phyloP scores from a whole-genome alignment of 176 grass and related monocot genomes.

The Raddia distichophylla region DNA sequence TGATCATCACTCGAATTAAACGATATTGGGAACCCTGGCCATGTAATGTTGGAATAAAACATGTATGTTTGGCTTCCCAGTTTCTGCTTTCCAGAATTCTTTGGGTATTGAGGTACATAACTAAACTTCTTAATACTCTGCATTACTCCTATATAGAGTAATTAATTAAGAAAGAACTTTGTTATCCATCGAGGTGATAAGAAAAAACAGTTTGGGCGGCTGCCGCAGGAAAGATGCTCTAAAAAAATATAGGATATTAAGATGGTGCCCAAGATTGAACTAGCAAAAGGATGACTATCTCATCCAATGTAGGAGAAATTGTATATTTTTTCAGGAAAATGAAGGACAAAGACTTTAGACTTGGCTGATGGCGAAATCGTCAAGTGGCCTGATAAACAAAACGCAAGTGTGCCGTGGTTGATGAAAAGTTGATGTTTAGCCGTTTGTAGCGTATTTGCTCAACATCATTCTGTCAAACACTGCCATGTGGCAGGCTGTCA shows the following conservation, averaged over 20 bases:
- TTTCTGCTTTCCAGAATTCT: background rate
- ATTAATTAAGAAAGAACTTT: background rate
- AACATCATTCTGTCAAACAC: slow-evolving; percentile 15
- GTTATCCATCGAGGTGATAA: background rate
- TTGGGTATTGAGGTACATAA: background rate
- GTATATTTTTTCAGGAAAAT: background rate
- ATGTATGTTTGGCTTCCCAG: too few relatives aligned
- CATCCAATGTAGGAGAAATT: background rate
- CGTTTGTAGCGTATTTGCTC: slow-evolving; percentile 22
- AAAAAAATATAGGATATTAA: background rate
- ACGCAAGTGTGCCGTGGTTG: slow-evolving; percentile 25
- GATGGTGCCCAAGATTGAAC: slow-evolving; percentile 4
- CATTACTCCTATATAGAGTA: too few relatives aligned
- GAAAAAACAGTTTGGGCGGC: slow-evolving; percentile 15
- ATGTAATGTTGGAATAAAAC: too few relatives aligned
- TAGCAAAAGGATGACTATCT: slow-evolving; percentile 9
- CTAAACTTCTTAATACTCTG: too few relatives aligned
- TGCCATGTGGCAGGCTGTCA: slow-evolving; percentile 41
- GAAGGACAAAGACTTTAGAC: background rate
- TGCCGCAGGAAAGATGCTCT: slow-evolving; percentile 5
- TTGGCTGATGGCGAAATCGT: slow-evolving; percentile 33
- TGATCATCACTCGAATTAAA: too few relatives aligned
- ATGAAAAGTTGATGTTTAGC: slow-evolving; percentile 41
- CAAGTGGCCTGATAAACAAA: slow-evolving; percentile 36
- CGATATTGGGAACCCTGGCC: too few relatives aligned